Conservation (phyloP, 306 rosid genomes). For the Cicer pinnatifidum region DNA sequence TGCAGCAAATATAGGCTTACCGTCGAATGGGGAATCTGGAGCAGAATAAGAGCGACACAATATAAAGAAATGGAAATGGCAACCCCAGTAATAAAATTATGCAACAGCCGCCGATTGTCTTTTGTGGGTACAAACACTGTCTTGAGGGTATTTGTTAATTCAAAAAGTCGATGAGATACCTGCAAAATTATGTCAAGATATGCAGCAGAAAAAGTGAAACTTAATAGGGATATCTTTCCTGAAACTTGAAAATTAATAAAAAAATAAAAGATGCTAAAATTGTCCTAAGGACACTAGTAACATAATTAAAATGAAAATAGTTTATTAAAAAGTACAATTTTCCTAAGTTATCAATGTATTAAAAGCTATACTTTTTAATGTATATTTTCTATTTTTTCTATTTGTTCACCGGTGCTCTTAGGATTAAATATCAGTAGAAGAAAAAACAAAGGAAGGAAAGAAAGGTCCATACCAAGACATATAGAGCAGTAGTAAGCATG, state of each 20-base stretch:
- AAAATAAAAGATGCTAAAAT: conserved; percentile 19
- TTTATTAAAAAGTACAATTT: not conserved
- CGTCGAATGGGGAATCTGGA: conserved; percentile 64
- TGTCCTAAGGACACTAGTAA: not conserved
- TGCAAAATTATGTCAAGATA: conserved; percentile 53
- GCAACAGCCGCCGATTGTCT: conserved; percentile 79
- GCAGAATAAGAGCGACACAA: conserved; percentile 63
- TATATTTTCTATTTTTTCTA: not conserved
- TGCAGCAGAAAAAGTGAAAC: conserved; percentile 33
- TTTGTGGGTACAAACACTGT: conserved; percentile 79
- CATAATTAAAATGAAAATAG: not conserved
- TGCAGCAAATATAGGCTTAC: conserved; percentile 55
- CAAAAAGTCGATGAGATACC: conserved; percentile 91
- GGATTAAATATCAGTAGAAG: not conserved
- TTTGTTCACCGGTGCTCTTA: not conserved
- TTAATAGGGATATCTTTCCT: conserved; percentile 23
- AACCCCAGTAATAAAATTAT: conserved; percentile 76
- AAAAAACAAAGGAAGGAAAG: not conserved
- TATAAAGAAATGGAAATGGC: conserved; percentile 66
- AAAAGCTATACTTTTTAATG: conserved; percentile 1
- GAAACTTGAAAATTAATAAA: conserved; percentile 36
- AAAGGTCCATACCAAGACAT: conserved; percentile 68
- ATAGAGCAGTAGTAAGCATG: conserved; percentile 90
- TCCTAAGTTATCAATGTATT: not conserved
- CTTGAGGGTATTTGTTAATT: conserved; percentile 87